Percentiles rank a stretch among this genome's conserved stretches.
Evolutionary conservation across 495 filamentous ascomycete genomes (phyloP).

Genomic region (Aspergillus saccharolyticus): DNA sequence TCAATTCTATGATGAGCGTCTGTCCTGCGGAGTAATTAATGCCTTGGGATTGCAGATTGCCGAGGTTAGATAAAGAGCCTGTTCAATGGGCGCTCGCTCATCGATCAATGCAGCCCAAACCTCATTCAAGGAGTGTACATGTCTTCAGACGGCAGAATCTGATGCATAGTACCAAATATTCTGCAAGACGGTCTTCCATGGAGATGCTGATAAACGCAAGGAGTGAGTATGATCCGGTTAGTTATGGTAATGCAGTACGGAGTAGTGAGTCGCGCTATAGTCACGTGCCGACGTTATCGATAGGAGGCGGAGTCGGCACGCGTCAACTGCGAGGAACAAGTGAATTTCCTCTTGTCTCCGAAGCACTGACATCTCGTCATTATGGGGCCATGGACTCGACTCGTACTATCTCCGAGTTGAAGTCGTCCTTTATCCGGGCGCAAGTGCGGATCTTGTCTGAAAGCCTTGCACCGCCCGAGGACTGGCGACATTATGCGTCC

Average conservation of each 20-base stretch:
- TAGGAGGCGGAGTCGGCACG: slow-evolving; percentile 9
- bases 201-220: neutral
- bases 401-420: slow-evolving; percentile 55
- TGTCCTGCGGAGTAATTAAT: slow-evolving; percentile 17
- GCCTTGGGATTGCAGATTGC: slow-evolving; percentile 11
- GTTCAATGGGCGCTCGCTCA: neutral
- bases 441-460: slow-evolving; percentile 60
- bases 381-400: slow-evolving; percentile 38
- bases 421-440: slow-evolving; percentile 56
- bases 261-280: neutral
- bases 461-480: slow-evolving; percentile 48
- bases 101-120: neutral
- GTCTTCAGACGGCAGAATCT: neutral
- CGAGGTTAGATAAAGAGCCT: slow-evolving; percentile 19
- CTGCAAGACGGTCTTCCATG: neutral
- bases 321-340: slow-evolving; percentile 1
- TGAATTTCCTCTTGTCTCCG: slow-evolving; percentile 2
- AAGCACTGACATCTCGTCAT: slow-evolving; percentile 11
- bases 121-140: neutral
- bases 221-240: neutral
- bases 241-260: no score
- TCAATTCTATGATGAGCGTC: neutral
- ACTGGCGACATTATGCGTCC: slow-evolving; percentile 49
- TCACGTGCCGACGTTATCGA: slow-evolving; percentile 23
- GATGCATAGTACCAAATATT: neutral